Percentiles rank a stretch among this genome's conserved stretches.
These are phyloP conservation scores for Camelina sativa DNA, from an alignment of 345 rosid species.

Conservation along the genomic window DNA sequence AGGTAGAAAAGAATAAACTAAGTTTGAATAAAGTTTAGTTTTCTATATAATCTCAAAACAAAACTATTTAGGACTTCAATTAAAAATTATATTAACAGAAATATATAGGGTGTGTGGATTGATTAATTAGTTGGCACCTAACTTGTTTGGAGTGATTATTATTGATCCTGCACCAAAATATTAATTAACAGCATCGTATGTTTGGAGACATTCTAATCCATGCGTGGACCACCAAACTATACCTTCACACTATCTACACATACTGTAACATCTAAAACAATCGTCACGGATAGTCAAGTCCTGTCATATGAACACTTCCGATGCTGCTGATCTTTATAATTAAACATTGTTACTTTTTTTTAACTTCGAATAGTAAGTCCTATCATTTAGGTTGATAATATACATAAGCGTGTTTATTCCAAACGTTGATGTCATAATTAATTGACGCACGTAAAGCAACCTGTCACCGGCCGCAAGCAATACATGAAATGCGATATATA, in stretches of 20 bases:
- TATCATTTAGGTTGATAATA: background rate
- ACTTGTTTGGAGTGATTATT: background rate
- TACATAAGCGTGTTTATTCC: background rate
- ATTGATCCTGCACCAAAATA: background rate
- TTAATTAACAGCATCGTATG: constrained; percentile 16
- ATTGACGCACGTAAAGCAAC: too few relatives aligned
- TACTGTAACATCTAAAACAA: background rate
- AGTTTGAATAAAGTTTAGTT: background rate
- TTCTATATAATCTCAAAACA: background rate
- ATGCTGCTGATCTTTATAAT: background rate
- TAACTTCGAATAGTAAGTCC: too few relatives aligned
- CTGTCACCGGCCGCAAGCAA: too few relatives aligned
- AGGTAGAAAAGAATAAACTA: background rate
- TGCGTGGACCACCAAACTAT: constrained; percentile 15
- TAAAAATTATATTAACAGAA: background rate
- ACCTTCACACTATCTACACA: background rate
- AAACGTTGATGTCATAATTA: too few relatives aligned
- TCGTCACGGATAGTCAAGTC: background rate
- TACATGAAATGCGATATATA: too few relatives aligned
- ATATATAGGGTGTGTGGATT: background rate
- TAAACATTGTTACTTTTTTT: background rate
- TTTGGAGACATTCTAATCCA: background rate
- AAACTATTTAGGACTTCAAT: background rate
- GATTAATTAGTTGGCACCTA: constrained; percentile 18
- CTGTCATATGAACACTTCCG: too few relatives aligned